Conservation (phyloP, 163 green algal species). For the Scenedesmus sp. region DNA sequence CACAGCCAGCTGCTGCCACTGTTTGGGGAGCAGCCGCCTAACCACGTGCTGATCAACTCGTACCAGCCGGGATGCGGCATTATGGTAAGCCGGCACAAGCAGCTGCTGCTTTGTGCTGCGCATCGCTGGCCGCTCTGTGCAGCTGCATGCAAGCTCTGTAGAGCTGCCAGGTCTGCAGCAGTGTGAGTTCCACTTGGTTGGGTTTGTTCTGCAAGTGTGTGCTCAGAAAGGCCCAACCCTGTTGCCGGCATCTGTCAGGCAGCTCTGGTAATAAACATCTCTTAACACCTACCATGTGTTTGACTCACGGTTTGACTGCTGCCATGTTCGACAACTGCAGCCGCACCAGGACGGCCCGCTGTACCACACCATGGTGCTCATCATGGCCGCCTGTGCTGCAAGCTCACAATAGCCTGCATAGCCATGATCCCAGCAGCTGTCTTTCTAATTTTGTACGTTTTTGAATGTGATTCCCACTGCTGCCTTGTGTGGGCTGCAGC, state of each 20-base stretch:
- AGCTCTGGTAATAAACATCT: no score
- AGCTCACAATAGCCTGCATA: no score
- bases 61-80: slow-evolving; percentile 87
- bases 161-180: no score
- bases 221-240: no score
- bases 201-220: no score
- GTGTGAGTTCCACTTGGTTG: no score
- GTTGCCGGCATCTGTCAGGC: no score
- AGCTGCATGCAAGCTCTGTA: background rate
- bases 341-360: no score
- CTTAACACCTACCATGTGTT: no score
- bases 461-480: background rate
- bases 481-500: background rate
- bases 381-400: no score
- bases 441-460: background rate
- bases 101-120: background rate
- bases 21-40: slow-evolving; percentile 55
- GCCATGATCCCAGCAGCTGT: background rate
- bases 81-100: slow-evolving; percentile 59
- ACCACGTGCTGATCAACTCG: slow-evolving; percentile 87
- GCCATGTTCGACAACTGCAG: background rate
- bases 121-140: background rate
- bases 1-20: slow-evolving; percentile 38
- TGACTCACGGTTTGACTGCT: background rate
- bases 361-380: no score